Conservation (phyloP, 352 stramenopile species). For the Elongisporangium senticosum region DNA sequence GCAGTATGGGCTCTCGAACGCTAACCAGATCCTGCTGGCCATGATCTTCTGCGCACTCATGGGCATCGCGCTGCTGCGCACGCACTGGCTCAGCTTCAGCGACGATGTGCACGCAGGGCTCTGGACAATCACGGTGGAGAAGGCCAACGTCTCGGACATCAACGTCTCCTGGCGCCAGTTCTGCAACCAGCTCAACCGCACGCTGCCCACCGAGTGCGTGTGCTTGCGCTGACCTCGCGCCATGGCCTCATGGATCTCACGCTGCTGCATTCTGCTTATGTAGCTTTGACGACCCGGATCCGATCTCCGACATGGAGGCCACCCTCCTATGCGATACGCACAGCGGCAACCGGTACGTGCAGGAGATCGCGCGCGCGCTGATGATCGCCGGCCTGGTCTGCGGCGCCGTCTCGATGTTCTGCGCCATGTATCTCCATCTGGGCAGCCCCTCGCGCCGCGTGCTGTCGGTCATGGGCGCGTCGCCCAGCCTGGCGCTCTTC, state of each 20-base stretch:
- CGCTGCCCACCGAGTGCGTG: slow-evolving; percentile 5
- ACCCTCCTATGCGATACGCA: slow-evolving; percentile 29
- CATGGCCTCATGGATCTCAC: neutral
- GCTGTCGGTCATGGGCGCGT: slow-evolving; percentile 49
- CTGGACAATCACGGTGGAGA: slow-evolving; percentile 34
- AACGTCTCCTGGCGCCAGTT: slow-evolving; percentile 49
- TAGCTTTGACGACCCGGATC: slow-evolving; percentile 15
- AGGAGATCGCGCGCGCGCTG: slow-evolving; percentile 32
- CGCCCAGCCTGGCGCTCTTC: slow-evolving; percentile 52
- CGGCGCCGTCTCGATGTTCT: slow-evolving; percentile 31
- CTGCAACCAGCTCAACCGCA: slow-evolving; percentile 31
- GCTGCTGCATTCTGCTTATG: slow-evolving; percentile 4
- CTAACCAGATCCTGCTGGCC: slow-evolving; percentile 79
- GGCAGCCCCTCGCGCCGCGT: slow-evolving; percentile 50
- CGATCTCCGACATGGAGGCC: slow-evolving; percentile 12
- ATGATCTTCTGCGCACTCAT: slow-evolving; percentile 45
- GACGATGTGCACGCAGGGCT: slow-evolving; percentile 45
- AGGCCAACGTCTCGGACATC: slow-evolving; percentile 23
- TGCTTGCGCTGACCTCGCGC: neutral
- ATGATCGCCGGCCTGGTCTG: slow-evolving; percentile 42
- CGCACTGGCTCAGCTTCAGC: slow-evolving; percentile 54
- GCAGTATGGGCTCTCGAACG: slow-evolving; percentile 74
- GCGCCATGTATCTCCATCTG: slow-evolving; percentile 62
- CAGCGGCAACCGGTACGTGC: slow-evolving; percentile 17
- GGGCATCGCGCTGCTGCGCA: slow-evolving; percentile 57